Evolutionary conservation across 202 grass and related monocot genomes (phyloP).

Genomic region (Saccharum hybrid): DNA sequence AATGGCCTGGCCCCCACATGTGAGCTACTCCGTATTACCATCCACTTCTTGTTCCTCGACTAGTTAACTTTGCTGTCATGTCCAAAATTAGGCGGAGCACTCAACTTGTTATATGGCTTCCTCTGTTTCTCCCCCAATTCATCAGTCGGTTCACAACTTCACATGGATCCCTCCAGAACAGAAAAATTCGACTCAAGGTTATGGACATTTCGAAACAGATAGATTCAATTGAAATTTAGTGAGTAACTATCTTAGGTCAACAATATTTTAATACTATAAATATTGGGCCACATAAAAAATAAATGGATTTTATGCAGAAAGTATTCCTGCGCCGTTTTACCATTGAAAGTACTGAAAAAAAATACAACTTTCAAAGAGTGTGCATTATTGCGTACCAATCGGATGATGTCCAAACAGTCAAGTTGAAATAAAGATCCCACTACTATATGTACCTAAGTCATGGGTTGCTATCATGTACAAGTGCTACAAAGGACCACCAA

Average conservation of each 20-base stretch:
- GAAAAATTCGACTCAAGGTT: background rate
- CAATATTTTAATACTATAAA: background rate
- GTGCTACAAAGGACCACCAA: background rate
- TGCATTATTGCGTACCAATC: background rate
- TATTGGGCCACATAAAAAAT: too few species aligned
- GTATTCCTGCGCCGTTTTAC: too few species aligned
- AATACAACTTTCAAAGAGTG: too few species aligned
- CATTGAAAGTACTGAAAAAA: background rate
- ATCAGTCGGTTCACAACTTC: background rate
- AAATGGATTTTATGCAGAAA: background rate
- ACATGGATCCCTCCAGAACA: background rate
- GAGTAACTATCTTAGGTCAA: background rate
- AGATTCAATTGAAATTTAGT: background rate
- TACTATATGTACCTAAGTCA: background rate
- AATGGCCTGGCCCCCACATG: background rate
- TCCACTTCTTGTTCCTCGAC: background rate
- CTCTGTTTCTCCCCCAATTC: background rate
- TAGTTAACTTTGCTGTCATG: background rate
- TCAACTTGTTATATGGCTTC: background rate
- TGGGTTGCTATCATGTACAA: background rate
- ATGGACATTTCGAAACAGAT: background rate
- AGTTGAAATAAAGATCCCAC: too few species aligned
- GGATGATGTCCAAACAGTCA: too few species aligned
- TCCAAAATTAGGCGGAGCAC: background rate
- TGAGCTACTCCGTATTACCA: background rate